Evolutionary conservation across 495 filamentous ascomycete species (phyloP).

Genomic region (Annulohypoxylon stygium): DNA sequence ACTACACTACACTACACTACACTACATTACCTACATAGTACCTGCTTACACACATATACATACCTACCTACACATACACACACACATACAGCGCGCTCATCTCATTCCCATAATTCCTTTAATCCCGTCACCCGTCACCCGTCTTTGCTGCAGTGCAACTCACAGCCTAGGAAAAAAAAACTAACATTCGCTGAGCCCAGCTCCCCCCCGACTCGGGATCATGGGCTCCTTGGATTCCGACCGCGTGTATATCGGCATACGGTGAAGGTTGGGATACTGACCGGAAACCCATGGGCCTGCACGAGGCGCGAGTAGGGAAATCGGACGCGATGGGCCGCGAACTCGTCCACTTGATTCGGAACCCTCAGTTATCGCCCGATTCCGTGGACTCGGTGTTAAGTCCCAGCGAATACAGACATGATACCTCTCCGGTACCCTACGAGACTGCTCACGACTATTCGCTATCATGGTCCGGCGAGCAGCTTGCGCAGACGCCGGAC

Average conservation of each 20-base stretch:
- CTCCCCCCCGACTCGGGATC: slow-evolving; percentile 43
- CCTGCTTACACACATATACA: slow-evolving; percentile 3
- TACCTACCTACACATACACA: no score
- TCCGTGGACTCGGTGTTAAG: slow-evolving; percentile 31
- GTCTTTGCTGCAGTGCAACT: slow-evolving; percentile 28
- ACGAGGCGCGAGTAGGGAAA: slow-evolving; percentile 29
- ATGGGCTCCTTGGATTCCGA: slow-evolving; percentile 46
- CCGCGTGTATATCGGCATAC: slow-evolving; percentile 41
- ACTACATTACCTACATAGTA: background rate
- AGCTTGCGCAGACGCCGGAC: slow-evolving; percentile 26
- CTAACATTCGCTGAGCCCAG: slow-evolving; percentile 24
- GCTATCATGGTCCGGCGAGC: slow-evolving; percentile 21
- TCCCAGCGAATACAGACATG: slow-evolving; percentile 29
- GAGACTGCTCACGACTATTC: slow-evolving; percentile 8
- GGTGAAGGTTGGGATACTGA: slow-evolving; percentile 39
- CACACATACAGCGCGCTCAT: slow-evolving; percentile 15
- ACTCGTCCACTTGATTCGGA: slow-evolving; percentile 38
- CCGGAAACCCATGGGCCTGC: slow-evolving; percentile 35
- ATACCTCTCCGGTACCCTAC: slow-evolving; percentile 23
- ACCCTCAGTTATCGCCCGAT: slow-evolving; percentile 36
- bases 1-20: background rate
- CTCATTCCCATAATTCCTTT: background rate
- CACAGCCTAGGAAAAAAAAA: slow-evolving; percentile 10
- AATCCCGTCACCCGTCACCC: background rate
- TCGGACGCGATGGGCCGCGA: slow-evolving; percentile 41